Evolutionary conservation across 2,329 filamentous ascomycete species (phyloP).

Genomic region (Elsinoe perseae): DNA sequence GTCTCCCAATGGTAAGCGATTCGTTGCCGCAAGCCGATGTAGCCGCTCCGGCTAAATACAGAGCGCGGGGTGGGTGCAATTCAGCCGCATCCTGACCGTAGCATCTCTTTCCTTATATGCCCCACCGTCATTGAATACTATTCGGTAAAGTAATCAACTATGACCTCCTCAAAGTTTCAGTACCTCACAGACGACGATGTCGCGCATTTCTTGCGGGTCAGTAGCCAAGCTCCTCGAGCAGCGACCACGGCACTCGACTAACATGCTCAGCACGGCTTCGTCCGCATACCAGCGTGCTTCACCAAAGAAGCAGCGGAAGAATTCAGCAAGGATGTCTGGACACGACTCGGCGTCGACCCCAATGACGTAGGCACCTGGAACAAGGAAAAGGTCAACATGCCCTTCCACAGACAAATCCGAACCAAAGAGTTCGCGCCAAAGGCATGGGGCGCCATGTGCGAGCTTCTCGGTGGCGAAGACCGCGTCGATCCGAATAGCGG

Average conservation of each 20-base stretch:
- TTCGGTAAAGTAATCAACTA: not conserved
- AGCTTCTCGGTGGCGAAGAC: slow-evolving; percentile 57
- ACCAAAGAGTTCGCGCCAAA: slow-evolving; percentile 53
- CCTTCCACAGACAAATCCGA: slow-evolving; percentile 46
- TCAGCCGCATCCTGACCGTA: not conserved
- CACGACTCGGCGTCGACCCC: slow-evolving; percentile 56
- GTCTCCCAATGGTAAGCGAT: too few species aligned
- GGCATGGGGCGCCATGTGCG: slow-evolving; percentile 59
- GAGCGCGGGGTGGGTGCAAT: not conserved
- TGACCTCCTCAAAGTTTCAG: not conserved
- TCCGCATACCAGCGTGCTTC: slow-evolving; percentile 49
- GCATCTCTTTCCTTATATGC: too few species aligned
- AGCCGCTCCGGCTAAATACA: not conserved
- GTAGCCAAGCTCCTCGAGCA: not conserved
- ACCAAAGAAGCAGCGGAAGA: slow-evolving; percentile 40
- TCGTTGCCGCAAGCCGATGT: not conserved
- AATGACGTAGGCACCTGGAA: slow-evolving; percentile 59
- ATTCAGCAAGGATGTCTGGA: slow-evolving; percentile 51
- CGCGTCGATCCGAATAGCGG: slow-evolving; percentile 42
- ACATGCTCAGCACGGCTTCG: slow-evolving; percentile 38
- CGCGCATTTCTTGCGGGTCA: slow-evolving; percentile 42
- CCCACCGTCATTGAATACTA: too few species aligned
- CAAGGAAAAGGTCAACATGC: slow-evolving; percentile 57
- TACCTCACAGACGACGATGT: slow-evolving; percentile 41
- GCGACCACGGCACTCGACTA: not conserved